phyloP scores from a whole-genome alignment of 768 basidiomycete species.

The Strobilomyces echinocephalus region DNA sequence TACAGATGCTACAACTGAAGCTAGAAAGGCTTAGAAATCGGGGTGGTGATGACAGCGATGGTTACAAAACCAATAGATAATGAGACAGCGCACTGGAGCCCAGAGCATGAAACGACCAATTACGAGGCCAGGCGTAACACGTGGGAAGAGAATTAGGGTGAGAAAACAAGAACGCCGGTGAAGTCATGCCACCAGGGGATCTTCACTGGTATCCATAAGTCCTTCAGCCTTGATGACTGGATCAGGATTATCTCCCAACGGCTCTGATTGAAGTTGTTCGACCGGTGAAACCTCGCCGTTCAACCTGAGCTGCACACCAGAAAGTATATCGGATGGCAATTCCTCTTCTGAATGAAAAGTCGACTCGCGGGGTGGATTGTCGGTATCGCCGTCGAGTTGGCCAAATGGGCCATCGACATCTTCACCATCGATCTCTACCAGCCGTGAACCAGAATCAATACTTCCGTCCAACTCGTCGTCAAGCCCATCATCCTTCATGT shows the following conservation, averaged over 20 bases:
- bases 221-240: conserved; percentile 57
- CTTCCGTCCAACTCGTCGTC: conserved; percentile 24
- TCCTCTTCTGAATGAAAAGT: conserved; percentile 16
- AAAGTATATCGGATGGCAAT: conserved; percentile 39
- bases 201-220: conserved; percentile 62
- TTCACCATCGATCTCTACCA: conserved; percentile 35
- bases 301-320: conserved; percentile 39
- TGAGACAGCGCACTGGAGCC: conserved; percentile 21
- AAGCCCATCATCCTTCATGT: conserved; percentile 36
- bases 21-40: conserved; percentile 18
- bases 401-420: conserved; percentile 28
- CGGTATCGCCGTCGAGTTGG: conserved; percentile 31
- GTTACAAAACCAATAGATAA: conserved; percentile 33
- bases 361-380: conserved; percentile 27
- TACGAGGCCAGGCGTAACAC: conserved; percentile 7
- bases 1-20: conserved; percentile 30
- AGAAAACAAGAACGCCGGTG: background rate
- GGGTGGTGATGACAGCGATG: conserved; percentile 25
- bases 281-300: conserved; percentile 47
- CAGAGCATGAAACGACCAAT: conserved; percentile 13
- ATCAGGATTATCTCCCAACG: conserved; percentile 51
- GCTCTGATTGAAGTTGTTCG: conserved; percentile 46
- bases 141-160: conserved; percentile 6
- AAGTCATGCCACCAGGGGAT: conserved; percentile 42
- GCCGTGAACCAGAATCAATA: conserved; percentile 16